Evolutionary conservation across 805 yeast genomes (phyloP).

Genomic region (Suhomyces vadensis): DNA sequence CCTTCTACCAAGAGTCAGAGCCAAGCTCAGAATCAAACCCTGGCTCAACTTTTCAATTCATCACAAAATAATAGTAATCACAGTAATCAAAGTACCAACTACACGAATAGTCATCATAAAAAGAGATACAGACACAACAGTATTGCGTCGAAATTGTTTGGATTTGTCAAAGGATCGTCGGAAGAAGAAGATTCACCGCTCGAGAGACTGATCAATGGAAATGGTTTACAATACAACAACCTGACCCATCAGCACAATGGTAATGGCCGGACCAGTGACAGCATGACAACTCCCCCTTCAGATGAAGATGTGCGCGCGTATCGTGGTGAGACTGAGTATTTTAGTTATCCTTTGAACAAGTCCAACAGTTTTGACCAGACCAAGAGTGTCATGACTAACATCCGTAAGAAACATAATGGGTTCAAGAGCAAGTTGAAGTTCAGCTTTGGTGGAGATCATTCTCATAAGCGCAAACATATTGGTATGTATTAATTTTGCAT

Average conservation of each 20-base stretch:
- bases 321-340: slow-evolving; percentile 1
- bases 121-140: slow-evolving; percentile 7
- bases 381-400: slow-evolving; percentile 33
- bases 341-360: slow-evolving; percentile 14
- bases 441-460: slow-evolving; percentile 15
- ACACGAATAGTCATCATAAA: no score
- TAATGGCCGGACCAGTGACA: not conserved
- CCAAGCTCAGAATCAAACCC: not conserved
- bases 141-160: slow-evolving; percentile 5
- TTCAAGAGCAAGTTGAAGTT: slow-evolving; percentile 5
- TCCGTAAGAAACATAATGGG: slow-evolving; percentile 20
- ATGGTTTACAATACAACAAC: not conserved
- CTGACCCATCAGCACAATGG: not conserved
- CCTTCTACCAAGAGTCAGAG: not conserved
- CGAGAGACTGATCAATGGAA: not conserved
- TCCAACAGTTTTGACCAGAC: slow-evolving; percentile 39
- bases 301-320: slow-evolving; percentile 2
- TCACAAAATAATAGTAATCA: not conserved
- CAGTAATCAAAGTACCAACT: not conserved
- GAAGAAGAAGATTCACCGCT: slow-evolving; percentile 5
- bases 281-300: slow-evolving; percentile 5
- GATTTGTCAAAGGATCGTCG: slow-evolving; percentile 5
- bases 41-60: no score
- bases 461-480: slow-evolving; percentile 27
- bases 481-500: slow-evolving; percentile 33